Evolutionary conservation across 108 stramenopile genomes (phyloP), one percentile per base, ranked within the genome.

Genomic region (Skeletonema grethae): DNA sequence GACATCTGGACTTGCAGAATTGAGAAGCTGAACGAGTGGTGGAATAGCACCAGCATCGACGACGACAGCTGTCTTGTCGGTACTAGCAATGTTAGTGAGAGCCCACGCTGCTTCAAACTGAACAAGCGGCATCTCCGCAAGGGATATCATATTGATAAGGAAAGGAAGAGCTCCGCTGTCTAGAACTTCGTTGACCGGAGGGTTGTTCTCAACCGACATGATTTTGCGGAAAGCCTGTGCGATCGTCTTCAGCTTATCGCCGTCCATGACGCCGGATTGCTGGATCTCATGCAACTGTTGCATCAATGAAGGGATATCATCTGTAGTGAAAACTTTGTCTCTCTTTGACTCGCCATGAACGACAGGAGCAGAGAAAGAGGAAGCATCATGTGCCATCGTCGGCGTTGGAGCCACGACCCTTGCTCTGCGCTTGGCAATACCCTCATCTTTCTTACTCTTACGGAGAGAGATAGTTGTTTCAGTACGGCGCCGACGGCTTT

Each of bases 81-180:
- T 95, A 8, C 95, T 95, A 9, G 95, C 94, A 61, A 98, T 87
- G 72, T 98, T 98, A 10, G 97, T 98, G 25, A 98, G 77, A 10
- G 96, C 95, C 97, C 97, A 98, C 9, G 96, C 89, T 8, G 96
- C 87, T 85, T 98, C 97, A 61, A 98, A 98, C 64, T 93, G 86
- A 39, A 96, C 73, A 36, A 72, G 64, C 3, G 80, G 78, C 12
- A 84, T 65, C 65, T 85, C 77, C 38, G 65, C 57, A 24, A 76
- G 65, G 10, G 77, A 62, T 29, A 98, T 66, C 69, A 87, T 87
- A 35, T 77, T 68, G 30, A 94, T 89, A 30, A 98, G 63, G 22
- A 71, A 57, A 28, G 92, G 91, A 55, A 98, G 60, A 8, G 86
- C 82, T 6, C 92, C 95, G 57, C 84, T 65, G 15, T 83, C 69